phyloP scores from a whole-genome alignment of 768 basidiomycete genomes.

The Suillus luteus region DNA sequence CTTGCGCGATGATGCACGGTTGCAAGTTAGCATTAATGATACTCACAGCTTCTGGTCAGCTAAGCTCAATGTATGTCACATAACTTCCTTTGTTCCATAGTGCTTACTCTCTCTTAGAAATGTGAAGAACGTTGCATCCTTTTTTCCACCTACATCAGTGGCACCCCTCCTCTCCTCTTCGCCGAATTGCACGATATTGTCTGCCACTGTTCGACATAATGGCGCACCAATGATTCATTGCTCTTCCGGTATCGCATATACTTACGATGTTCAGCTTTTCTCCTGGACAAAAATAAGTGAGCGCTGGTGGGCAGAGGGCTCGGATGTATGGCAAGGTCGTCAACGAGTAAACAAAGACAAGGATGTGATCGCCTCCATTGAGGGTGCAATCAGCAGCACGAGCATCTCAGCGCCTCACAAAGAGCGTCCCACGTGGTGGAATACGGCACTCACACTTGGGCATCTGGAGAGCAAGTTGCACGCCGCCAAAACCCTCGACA shows the following conservation, averaged over 20 bases:
- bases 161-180: constrained; percentile 55
- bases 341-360: constrained; percentile 53
- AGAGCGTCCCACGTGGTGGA: constrained; percentile 78
- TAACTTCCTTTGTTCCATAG: constrained; percentile 1
- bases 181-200: constrained; percentile 61
- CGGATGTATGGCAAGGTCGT: constrained; percentile 80
- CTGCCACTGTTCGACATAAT: constrained; percentile 72
- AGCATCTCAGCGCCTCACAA: constrained; percentile 42
- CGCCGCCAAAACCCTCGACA: constrained; percentile 74
- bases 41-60: constrained; percentile 68
- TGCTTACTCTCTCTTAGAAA: constrained; percentile 59
- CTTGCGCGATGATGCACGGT: constrained; percentile 69
- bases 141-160: constrained; percentile 69
- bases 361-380: constrained; percentile 57
- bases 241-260: constrained; percentile 76
- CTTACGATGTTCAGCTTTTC: constrained; percentile 69
- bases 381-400: constrained; percentile 43
- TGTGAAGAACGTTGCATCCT: constrained; percentile 61
- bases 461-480: constrained; percentile 85
- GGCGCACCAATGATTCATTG: constrained; percentile 78
- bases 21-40: constrained; percentile 66
- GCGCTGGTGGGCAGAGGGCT: constrained; percentile 83
- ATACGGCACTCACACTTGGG: constrained; percentile 77
- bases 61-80: constrained; percentile 71
- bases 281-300: constrained; percentile 79